Evolutionary conservation across 225 moss, liverwort and hornwort genomes (phyloP).

Genomic region (Neckera pumila): DNA sequence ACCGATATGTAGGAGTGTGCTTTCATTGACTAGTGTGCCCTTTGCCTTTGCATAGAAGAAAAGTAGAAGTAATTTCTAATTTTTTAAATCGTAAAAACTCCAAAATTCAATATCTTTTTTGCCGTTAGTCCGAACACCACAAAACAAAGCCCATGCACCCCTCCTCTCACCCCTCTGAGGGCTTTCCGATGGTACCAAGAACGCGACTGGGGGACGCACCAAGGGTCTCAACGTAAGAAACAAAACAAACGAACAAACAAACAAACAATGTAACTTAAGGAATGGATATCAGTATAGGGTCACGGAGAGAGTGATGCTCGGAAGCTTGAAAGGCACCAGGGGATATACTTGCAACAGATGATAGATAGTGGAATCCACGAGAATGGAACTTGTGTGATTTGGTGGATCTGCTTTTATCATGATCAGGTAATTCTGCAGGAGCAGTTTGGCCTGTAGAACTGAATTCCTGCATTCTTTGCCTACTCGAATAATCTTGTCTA

Average conservation of each 20-base stretch:
- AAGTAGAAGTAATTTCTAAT: neutral
- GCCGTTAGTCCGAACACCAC: accelerated
- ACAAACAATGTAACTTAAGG: neutral
- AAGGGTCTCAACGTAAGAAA: neutral
- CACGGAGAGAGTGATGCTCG: neutral
- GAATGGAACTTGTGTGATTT: neutral
- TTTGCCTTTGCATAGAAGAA: neutral
- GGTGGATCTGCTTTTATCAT: neutral
- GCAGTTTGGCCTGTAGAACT: too few relatives aligned
- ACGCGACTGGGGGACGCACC: too few relatives aligned
- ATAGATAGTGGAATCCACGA: neutral
- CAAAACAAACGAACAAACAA: neutral
- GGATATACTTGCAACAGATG: neutral
- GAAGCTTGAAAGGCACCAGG: neutral
- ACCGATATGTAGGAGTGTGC: neutral
- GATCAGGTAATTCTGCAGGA: neutral
- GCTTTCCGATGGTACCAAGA: neutral
- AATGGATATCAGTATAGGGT: neutral
- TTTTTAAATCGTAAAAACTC: neutral
- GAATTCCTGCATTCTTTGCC: neutral
- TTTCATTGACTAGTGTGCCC: neutral
- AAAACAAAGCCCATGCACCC: neutral
- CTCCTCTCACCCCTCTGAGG: accelerated
- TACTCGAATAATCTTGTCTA: neutral
- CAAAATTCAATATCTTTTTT: neutral